Percentiles rank a stretch among this genome's conserved stretches.
These are phyloP conservation scores for Phytomonas francai DNA, from an alignment of 208 protist genomes.

Conservation along the genomic window DNA sequence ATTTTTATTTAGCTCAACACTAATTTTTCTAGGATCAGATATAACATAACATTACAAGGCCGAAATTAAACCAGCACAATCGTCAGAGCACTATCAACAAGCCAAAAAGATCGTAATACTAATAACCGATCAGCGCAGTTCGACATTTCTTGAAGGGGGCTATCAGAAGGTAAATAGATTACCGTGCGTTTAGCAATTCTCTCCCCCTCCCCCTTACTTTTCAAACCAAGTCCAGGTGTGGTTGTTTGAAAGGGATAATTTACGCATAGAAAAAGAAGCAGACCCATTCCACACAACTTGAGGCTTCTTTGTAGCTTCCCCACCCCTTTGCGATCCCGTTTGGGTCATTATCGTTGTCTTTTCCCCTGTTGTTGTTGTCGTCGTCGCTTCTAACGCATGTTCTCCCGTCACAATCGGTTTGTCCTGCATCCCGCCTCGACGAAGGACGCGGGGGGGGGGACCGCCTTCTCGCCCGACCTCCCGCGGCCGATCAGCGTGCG, in stretches of 20 bases:
- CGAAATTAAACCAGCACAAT: neutral
- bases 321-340: neutral
- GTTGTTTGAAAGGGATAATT: neutral
- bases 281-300: neutral
- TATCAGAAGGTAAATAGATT: neutral
- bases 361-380: neutral
- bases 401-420: constrained; percentile 6
- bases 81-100: neutral
- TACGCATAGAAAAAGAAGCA: neutral
- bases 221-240: neutral
- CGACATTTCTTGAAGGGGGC: neutral
- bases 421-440: neutral
- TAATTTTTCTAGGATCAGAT: neutral
- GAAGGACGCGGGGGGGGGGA: neutral
- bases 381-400: neutral
- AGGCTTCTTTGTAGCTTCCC: neutral
- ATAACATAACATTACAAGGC: neutral
- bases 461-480: constrained; percentile 21
- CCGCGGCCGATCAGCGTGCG: constrained; percentile 43
- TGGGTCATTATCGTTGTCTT: neutral
- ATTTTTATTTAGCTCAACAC: constrained; percentile 11
- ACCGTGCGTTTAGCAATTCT: neutral
- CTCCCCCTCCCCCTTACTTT: neutral
- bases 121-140: neutral
- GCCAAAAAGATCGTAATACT: neutral